phyloP scores from a whole-genome alignment of 2,329 filamentous ascomycete species.

The Colletotrichum sp. region DNA sequence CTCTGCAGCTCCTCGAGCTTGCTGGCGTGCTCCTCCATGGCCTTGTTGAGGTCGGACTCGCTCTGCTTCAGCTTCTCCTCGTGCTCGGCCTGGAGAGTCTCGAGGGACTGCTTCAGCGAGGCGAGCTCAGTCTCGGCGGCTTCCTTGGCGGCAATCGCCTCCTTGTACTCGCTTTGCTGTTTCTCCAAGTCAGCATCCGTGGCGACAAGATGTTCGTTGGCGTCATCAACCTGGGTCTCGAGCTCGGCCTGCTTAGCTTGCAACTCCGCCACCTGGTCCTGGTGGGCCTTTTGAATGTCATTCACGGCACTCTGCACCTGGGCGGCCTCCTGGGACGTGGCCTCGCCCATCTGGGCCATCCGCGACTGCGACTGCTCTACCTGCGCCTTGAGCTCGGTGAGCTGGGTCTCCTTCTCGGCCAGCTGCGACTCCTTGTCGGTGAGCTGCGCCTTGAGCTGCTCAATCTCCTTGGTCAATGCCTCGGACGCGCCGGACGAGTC shows the following conservation, averaged over 20 bases:
- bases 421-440: slow-evolving; percentile 63
- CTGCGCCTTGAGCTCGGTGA: slow-evolving; percentile 61
- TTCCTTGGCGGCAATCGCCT: slow-evolving; percentile 55
- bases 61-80: slow-evolving; percentile 40
- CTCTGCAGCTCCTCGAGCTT: slow-evolving; percentile 57
- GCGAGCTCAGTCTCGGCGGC: slow-evolving; percentile 53
- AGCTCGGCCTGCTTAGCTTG: slow-evolving; percentile 56
- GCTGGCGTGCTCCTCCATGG: slow-evolving; percentile 51
- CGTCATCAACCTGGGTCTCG: slow-evolving; percentile 52
- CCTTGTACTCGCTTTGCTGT: slow-evolving; percentile 53
- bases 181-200: slow-evolving; percentile 57
- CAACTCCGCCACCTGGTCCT: slow-evolving; percentile 52
- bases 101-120: slow-evolving; percentile 55
- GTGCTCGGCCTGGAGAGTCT: slow-evolving; percentile 47
- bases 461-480: slow-evolving; percentile 58
- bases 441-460: slow-evolving; percentile 66
- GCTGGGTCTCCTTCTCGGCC: slow-evolving; percentile 61
- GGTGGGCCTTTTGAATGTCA: slow-evolving; percentile 31
- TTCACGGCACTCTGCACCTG: slow-evolving; percentile 35
- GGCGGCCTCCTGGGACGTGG: slow-evolving; percentile 48
- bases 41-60: slow-evolving; percentile 41
- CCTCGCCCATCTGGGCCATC: slow-evolving; percentile 58
- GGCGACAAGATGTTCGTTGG: slow-evolving; percentile 53
- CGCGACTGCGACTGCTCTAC: slow-evolving; percentile 61
- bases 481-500: slow-evolving; percentile 43